Base-by-base conservation (phyloP, 1,139 yeast genomes). In the Kluyveromyces marxianus region DNA sequence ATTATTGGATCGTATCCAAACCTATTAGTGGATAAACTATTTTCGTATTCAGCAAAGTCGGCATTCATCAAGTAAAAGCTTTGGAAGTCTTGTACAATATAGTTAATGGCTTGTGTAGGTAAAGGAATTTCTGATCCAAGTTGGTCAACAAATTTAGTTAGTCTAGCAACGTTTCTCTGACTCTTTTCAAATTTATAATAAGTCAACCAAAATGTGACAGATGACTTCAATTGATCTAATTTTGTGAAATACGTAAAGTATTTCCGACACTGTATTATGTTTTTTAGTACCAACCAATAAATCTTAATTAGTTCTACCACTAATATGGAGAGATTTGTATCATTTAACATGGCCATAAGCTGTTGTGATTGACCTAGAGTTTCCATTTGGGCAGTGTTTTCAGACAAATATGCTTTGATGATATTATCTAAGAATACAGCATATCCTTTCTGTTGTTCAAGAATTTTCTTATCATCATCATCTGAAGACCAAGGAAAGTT, bases 201-300 rank as follows among this genome's bases (percentile, higher is more conserved):
- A 41, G 73, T 71, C 24, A 65, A 61, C 89, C 89, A 83, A 53
- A 80, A 83, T 25, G 69, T 58, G 3, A 63, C 60, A 2, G 79
- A 75, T 4, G 65, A 57, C 42, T 63, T 62, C 32, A 80, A 55
- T 2, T 67, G 55, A 2, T 65, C 59, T 25, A 68, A 64, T 27
- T 66, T 67, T 48, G 74, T 66, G 51, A 69, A 72, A 10, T 60
- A 59, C 49, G 72, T 70, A 52, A 77, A 71, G 37, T 73, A 65
- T 41, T 67, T 69, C 47, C 82, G 63, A 0, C 72, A 67, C 27
- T 59, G 62, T 41, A 64, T 55, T n/a, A 60, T 54, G 44, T 69
- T 62, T 32, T 60, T 63, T 2, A 59, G 42, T 4, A 58, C 54
- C 7, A 65, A 41, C 74, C 76, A 70, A 25, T 60, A 56, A 3